Base-by-base conservation (phyloP, 2,329 filamentous ascomycete species). In the Diaporthe sp. region DNA sequence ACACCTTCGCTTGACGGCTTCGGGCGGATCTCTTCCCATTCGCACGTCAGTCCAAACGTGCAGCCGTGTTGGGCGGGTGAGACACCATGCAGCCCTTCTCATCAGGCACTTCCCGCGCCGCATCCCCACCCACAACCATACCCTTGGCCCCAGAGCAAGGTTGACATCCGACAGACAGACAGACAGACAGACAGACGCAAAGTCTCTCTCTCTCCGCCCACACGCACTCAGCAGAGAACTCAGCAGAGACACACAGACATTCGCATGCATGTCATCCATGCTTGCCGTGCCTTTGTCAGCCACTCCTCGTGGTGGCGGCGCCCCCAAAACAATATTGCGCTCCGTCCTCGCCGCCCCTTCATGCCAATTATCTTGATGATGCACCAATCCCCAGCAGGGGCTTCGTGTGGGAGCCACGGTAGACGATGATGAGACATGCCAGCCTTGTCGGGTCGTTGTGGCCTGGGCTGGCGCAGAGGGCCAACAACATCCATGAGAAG, bases 1-100 rank as follows among this genome's bases (percentile, higher is more conserved):
- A 72, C 42, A 72, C 57, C 31, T 61, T 63, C 57, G 70, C 70
- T 53, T 72, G 47, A 72, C 70, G 70, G 44, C 51, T 47, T 20
- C 44, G 47, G 31, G 22, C 70, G 70, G 70, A 15, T 37, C 55
- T 53, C 55, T 51, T 72, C 55, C 70, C 57, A 61, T 61, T 72
- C 57, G 55, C 47, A 61, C 55, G 31, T 61, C 42, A 22, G 10
- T 25, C 28, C 25, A 65, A 25, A 28, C 42, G 28, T 65, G 61
- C 61, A 65, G 61, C 61, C 42, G 61, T 31, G 25, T 42, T 65
- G 63, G 47, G 44, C 47, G 12, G 44, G 63, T 51, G 44, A 53
- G 63, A 53, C 63, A 68, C 63, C 63, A 67, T 28, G 63, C 63
- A 67, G 60, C 60, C 60, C 60, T 28, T 60, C 39, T 47, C 60